Evolutionary conservation across 257 asterid species (phyloP).

Genomic region (Coffea eugenioides): DNA sequence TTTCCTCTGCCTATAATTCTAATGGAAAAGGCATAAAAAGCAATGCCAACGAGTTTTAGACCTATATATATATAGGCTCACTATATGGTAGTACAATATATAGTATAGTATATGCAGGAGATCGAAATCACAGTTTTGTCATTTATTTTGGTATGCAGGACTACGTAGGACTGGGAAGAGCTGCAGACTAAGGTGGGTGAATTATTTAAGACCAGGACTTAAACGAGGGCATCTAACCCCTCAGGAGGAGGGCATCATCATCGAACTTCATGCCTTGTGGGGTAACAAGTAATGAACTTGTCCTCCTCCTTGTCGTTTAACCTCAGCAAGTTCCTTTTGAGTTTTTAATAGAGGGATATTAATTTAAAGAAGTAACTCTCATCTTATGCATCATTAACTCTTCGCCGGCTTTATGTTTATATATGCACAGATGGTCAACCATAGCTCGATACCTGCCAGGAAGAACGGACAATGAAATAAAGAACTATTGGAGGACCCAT

Average conservation of each 20-base stretch:
- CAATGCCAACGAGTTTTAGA: neutral
- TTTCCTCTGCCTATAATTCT: neutral
- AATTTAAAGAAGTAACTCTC: neutral
- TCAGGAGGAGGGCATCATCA: constrained; percentile 45
- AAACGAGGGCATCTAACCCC: constrained; percentile 44
- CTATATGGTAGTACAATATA: too few species aligned
- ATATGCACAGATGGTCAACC: constrained; percentile 36
- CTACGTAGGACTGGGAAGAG: constrained; percentile 47
- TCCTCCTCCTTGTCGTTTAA: neutral
- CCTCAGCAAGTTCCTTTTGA: neutral
- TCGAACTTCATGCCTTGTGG: constrained; percentile 48
- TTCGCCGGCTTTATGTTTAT: neutral
- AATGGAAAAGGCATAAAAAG: neutral
- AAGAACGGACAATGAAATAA: constrained; percentile 41
- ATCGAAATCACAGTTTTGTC: neutral
- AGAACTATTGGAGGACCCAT: constrained; percentile 43
- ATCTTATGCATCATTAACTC: neutral
- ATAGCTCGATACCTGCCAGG: constrained; percentile 46
- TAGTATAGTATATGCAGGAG: too few species aligned
- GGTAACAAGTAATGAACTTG: constrained; percentile 37
- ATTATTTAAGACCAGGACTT: constrained; percentile 45
- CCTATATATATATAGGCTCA: neutral
- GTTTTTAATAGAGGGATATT: neutral
- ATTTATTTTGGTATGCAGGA: constrained; percentile 25
- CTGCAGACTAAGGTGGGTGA: constrained; percentile 53